A percentile compares a stretch with the other conserved stretches of the same genome.
Evolutionary conservation across 2,329 filamentous ascomycete genomes (phyloP).

Genomic region (Beauveria brongniartii): DNA sequence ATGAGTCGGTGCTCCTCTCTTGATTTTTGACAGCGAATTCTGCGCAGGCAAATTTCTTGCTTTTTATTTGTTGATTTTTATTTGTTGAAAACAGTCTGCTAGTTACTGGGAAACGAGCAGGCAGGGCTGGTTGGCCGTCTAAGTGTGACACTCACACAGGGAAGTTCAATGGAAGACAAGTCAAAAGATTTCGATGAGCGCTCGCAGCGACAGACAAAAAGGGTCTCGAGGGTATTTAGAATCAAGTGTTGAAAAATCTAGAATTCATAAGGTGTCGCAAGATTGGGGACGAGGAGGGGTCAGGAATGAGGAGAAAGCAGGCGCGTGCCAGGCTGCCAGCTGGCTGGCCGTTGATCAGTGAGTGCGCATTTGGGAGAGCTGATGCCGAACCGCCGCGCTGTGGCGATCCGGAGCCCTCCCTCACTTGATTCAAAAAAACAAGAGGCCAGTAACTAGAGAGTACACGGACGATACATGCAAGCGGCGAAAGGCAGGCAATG

Average conservation of each 20-base stretch:
- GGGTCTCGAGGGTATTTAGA: not conserved
- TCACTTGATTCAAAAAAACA: not conserved
- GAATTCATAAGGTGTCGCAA: not conserved
- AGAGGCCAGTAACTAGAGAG: not conserved
- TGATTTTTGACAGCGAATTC: not conserved
- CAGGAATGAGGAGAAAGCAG: constrained; percentile 8
- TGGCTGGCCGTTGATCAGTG: not conserved
- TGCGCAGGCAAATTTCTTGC: not conserved
- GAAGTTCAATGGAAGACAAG: not conserved
- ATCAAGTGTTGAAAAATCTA: not conserved
- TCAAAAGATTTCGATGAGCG: not conserved
- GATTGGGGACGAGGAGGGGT: not conserved
- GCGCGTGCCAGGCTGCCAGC: not conserved
- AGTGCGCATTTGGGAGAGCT: constrained; percentile 8
- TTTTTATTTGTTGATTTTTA: not conserved
- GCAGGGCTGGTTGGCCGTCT: not conserved
- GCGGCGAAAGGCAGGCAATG: not conserved
- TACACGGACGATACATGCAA: constrained; percentile 3
- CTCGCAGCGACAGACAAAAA: not conserved
- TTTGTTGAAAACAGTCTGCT: not conserved
- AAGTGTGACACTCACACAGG: not conserved
- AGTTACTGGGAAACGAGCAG: not conserved
- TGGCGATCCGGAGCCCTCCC: not conserved
- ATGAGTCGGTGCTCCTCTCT: not conserved
- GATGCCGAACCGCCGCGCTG: constrained; percentile 6